Evolutionary conservation across 371 early-diverging fungal species (phyloP).

Genomic region (Haplosporangium sp.): DNA sequence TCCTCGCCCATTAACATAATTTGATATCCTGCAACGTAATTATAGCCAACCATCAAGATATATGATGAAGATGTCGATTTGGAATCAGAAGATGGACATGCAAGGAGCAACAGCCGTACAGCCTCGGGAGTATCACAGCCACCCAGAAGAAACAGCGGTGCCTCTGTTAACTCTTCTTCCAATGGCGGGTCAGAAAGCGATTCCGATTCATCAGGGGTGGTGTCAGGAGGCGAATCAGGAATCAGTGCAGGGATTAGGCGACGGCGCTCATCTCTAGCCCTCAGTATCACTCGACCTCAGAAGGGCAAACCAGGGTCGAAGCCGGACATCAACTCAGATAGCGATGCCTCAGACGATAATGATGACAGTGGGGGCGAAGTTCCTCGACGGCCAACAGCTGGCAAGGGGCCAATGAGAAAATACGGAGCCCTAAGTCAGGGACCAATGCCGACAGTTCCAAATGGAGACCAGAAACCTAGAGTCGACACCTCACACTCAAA

Average conservation of each 20-base stretch:
- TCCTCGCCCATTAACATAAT: neutral
- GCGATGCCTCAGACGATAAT: constrained; percentile 42
- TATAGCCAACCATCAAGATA: constrained; percentile 75
- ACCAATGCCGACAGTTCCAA: neutral
- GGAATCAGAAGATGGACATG: constrained; percentile 58
- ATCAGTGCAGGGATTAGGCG: constrained; percentile 34
- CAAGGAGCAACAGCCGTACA: constrained; percentile 18
- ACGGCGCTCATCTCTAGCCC: constrained; percentile 46
- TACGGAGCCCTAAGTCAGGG: constrained; percentile 36
- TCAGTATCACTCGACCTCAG: constrained; percentile 34
- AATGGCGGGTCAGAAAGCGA: constrained; percentile 41
- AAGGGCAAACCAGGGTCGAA: constrained; percentile 34
- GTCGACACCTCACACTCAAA: neutral
- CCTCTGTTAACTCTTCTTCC: constrained; percentile 36
- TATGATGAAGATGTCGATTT: constrained; percentile 79
- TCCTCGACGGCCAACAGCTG: constrained; percentile 26
- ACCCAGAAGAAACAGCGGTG: constrained; percentile 36
- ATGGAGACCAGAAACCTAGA: neutral
- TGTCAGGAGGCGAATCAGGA: constrained; percentile 41
- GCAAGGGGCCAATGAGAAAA: constrained; percentile 53
- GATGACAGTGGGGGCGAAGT: constrained; percentile 24
- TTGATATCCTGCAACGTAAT: neutral
- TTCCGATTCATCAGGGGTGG: constrained; percentile 29
- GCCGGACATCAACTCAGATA: constrained; percentile 19
- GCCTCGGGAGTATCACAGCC: constrained; percentile 14